Evolutionary conservation across 1,139 yeast genomes (phyloP), one percentile per base, ranked within the genome.

Genomic region (Geotrichum histeridarum): DNA sequence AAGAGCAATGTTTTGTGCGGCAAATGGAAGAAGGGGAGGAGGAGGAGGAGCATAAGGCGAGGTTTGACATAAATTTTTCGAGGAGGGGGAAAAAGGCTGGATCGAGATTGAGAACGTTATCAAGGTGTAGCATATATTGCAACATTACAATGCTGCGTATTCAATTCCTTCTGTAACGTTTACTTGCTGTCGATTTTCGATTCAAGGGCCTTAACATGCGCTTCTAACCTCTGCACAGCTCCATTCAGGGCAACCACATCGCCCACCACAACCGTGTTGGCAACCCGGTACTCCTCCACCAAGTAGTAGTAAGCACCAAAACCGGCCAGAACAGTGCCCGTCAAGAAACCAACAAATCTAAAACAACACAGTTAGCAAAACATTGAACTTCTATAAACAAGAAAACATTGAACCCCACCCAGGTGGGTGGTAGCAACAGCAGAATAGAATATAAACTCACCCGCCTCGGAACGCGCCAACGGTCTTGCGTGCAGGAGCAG

Each of bases 271-370:
- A 85, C 86, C 62, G 78, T 78, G 69, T 84, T 86, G 63, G 93
- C 81, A 57, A 78, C 73, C 66, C 84, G 82, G 77, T 86, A 86
- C 69, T 86, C 88, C 64, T 86, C 94, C 57, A 87, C 73, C 61
- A 87, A 75, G 70, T 86, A 88, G 70, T 81, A 84, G 73, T 87
- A 88, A 11, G 93, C 83, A 8, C 81, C 87, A 54, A 79, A 80
- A 1, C 95, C 93, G 30, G 95, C 84, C 59, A 77, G 70, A 27
- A 88, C 76, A 45, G 85, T 86, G 47, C 96, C 96, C 41, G 84
- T 75, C 57, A 88, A 76, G 70, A 88, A 88, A 1, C 96, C 96
- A 54, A 84, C 70, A 52, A 84, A 70, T 2, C n/a, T n/a, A n/a
- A n/a, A n/a, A 85, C 85, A 12, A 11, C 38, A 9, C 8, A 6